phyloP scores from a whole-genome alignment of 495 filamentous ascomycete species.

The Penicillium ucsense region DNA sequence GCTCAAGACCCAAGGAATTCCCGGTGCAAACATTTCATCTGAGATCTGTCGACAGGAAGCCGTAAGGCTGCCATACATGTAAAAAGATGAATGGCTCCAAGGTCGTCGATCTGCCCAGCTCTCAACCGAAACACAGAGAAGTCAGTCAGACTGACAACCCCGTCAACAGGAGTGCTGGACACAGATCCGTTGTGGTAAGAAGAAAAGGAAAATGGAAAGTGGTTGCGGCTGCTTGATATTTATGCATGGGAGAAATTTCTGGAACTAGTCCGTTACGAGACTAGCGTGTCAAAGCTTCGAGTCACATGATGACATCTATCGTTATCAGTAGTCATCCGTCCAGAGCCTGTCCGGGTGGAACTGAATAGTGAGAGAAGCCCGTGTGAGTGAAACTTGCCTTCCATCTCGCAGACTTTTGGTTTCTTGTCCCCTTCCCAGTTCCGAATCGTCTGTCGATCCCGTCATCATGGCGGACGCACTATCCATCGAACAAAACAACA shows the following conservation, averaged over 20 bases:
- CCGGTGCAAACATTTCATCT: constrained; percentile 53
- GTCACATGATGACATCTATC: constrained; percentile 6
- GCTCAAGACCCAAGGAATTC: constrained; percentile 48
- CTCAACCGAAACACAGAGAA: constrained; percentile 58
- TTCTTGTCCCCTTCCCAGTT: not conserved
- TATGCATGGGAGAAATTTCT: constrained; percentile 18
- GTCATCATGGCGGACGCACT: constrained; percentile 65
- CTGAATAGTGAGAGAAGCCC: too few relatives aligned
- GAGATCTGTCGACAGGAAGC: constrained; percentile 90
- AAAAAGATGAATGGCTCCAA: constrained; percentile 63
- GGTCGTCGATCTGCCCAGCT: constrained; percentile 72
- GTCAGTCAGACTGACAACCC: constrained; percentile 7
- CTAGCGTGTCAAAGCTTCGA: constrained; percentile 1
- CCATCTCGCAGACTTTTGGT: not conserved
- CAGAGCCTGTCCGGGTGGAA: not conserved
- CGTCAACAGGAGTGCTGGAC: constrained; percentile 61
- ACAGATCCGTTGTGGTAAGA: constrained; percentile 63
- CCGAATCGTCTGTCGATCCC: not conserved
- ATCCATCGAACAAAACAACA: constrained; percentile 90
- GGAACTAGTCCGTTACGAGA: constrained; percentile 11
- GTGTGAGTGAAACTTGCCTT: too few relatives aligned
- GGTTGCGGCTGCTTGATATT: constrained; percentile 15
- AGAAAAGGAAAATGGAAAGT: constrained; percentile 32
- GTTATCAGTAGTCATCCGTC: constrained; percentile 5
- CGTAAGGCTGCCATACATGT: constrained; percentile 55